A percentile compares a stretch with the other conserved stretches of the same genome.
Conservation (phyloP, 2,329 filamentous ascomycete species). For the Beauveria sp. region DNA sequence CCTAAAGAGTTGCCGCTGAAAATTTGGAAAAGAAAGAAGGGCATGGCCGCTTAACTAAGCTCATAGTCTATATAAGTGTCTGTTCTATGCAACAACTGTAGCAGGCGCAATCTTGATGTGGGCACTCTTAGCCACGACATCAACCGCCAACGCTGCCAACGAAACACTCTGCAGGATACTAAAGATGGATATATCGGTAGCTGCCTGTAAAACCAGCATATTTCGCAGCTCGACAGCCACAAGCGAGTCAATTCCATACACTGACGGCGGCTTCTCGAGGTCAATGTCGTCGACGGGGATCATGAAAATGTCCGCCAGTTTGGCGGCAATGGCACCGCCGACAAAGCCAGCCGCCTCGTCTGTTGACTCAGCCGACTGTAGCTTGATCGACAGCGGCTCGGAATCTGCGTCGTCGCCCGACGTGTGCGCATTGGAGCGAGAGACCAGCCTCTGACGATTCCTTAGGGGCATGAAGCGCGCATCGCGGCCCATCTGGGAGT, state of each 20-base stretch:
- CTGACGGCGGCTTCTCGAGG: slow-evolving; percentile 10
- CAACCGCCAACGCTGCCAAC: background rate
- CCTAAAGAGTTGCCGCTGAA: background rate
- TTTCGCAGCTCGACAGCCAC: slow-evolving; percentile 19
- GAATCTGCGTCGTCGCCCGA: background rate
- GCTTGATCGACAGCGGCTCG: too few species aligned
- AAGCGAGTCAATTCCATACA: slow-evolving; percentile 18
- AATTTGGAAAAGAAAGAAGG: background rate
- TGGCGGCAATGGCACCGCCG: background rate
- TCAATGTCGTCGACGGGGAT: slow-evolving; percentile 17
- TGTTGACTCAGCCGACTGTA: too few species aligned
- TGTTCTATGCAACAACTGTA: too few species aligned
- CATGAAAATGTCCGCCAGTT: slow-evolving; percentile 19
- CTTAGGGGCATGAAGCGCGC: slow-evolving; percentile 11
- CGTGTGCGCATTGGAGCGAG: too few species aligned
- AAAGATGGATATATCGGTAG: slow-evolving; percentile 16
- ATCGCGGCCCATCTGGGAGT: slow-evolving; percentile 10
- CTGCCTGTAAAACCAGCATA: slow-evolving; percentile 15
- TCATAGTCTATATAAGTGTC: too few species aligned
- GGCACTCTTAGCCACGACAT: background rate
- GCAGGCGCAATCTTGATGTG: background rate
- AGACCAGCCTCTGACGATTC: too few species aligned
- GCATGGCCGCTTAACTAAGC: too few species aligned
- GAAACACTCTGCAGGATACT: slow-evolving; percentile 14
- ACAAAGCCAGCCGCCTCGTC: too few species aligned